Evolutionary conservation across 176 grass and related monocot genomes (phyloP), one percentile per base, ranked within the genome.

Genomic region (Thalia dealbata): DNA sequence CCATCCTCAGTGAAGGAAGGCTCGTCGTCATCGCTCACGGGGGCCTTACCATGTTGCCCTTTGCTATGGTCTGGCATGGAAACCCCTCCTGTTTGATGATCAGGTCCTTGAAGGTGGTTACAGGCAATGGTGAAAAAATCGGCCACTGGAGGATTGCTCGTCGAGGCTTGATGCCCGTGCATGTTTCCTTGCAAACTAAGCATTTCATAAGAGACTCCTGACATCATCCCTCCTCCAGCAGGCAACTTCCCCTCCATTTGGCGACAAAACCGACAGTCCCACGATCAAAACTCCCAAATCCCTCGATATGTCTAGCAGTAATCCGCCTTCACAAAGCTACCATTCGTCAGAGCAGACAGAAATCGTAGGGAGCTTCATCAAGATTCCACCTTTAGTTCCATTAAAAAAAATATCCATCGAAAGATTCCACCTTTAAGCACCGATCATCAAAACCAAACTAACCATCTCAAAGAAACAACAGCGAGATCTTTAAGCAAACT

Each of bases 221-320:
- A 90, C 14, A 81, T 70, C 59, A 54, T 85, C 44, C 44, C 32
- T 38, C 4, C 86, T 76, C 77, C 81, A 64, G 71, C 48, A 30
- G 80, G 73, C 63, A 86, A 45, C 54, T 70, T 88, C 61, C 85
- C 81, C 85, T 93, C 90, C 95, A 99, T 99, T 72, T 28, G 15
- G 5, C 24, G 25, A 26, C 14, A 72, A 35, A 61, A 43, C 10
- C n/a, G 62, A 75, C 9, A 3, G n/a, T n/a, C n/a, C 22, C 50
- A 50, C 16, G 6, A 38, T 8, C 15, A 56, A 73, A 0, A 18
- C 13, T 6, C 50, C 71, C 13, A 24, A 61, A 24, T 61, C 22
- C 15, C 32, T 50, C 21, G 7, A 25, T 15, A 25, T 16, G 10
- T 50, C 14, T 50, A 14, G 25, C 69, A 52, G 11, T 8, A 51